Base-by-base conservation (phyloP, 495 filamentous ascomycete genomes). In the Penicillium lividum region DNA sequence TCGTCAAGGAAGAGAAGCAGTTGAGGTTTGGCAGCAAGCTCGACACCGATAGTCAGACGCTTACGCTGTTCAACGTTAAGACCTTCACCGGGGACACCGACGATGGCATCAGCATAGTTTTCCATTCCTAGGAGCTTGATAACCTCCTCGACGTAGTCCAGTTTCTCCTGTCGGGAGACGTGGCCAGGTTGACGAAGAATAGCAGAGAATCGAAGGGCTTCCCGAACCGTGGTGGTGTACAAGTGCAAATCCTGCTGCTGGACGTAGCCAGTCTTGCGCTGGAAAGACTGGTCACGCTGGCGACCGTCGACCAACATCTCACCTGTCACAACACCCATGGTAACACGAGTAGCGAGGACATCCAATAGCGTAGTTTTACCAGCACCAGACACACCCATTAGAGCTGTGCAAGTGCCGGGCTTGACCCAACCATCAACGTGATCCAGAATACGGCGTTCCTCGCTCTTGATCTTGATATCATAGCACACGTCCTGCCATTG, bases 161-260 rank as follows among this genome's bases (percentile, higher is more conserved):
- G 72, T 74, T 97, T 97, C 70, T 97, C 91, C 47, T 81, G 67
- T n/a, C 78, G 80, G 3, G 87, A 76, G 13, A 89, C 79, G 22
- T 86, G 74, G 22, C 81, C 83, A 2, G 93, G 89, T 66, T 96
- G 93, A 42, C 93, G 87, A 8, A 97, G 83, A 15, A 92, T 73
- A 34, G 93, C 93, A 59, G 84, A 89, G 73, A 97, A 97, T 50
- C 80, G 79, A 18, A 97, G 80, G 27, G 93, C 33, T 64, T 82
- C 93, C 36, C 92, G 84, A 30, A 96, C 92, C 69, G 93, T 98
- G 1, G 87, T 85, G 0, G 91, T 95, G 36, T 87, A 80, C 27
- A 95, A 80, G 71, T 96, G 93, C 8, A 98, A 82, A 83, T 98
- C 93, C 73, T 96, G 92, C 70, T 98, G 93, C 65, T 98, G 91